Evolutionary conservation across 139 green algal species (phyloP).

Genomic region (Yamagishiella unicocca): DNA sequence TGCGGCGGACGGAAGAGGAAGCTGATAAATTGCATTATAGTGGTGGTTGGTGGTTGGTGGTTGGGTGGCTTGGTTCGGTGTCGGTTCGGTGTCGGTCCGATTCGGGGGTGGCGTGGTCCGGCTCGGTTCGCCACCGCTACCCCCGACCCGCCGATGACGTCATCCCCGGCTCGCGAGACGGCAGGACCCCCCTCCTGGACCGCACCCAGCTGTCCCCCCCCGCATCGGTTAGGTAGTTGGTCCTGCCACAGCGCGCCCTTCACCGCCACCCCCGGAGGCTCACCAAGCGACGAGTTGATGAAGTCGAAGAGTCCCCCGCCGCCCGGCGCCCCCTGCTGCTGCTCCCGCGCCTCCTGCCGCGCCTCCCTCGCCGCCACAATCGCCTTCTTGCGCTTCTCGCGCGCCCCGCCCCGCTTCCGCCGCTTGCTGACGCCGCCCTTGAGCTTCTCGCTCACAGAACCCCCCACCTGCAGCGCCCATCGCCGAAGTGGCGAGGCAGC

Average conservation of each 20-base stretch:
- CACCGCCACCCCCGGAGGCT: not conserved
- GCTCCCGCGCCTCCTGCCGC: slow-evolving; percentile 10
- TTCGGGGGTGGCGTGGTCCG: too few relatives aligned
- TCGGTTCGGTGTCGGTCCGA: too few relatives aligned
- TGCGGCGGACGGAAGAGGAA: too few relatives aligned
- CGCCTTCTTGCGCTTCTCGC: slow-evolving; percentile 8
- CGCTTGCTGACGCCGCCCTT: slow-evolving; percentile 4
- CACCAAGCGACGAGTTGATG: slow-evolving; percentile 40
- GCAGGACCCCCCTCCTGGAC: too few relatives aligned
- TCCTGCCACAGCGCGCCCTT: too few relatives aligned
- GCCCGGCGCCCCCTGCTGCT: not conserved
- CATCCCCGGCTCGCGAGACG: too few relatives aligned
- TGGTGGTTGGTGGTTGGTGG: not conserved
- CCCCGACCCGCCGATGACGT: too few relatives aligned
- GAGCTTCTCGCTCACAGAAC: not conserved
- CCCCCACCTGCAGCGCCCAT: not conserved
- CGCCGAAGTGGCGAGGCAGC: too few relatives aligned
- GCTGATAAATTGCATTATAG: too few relatives aligned
- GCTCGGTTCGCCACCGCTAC: not conserved
- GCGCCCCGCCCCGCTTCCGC: not conserved
- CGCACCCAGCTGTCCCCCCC: too few relatives aligned
- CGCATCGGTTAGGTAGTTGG: too few relatives aligned
- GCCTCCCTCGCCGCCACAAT: not conserved
- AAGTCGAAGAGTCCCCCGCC: slow-evolving; percentile 33
- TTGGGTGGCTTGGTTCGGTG: not conserved